Evolutionary conservation across 2,329 filamentous ascomycete genomes (phyloP), one percentile per base, ranked within the genome.

Genomic region (Blastomyces gilchristii): DNA sequence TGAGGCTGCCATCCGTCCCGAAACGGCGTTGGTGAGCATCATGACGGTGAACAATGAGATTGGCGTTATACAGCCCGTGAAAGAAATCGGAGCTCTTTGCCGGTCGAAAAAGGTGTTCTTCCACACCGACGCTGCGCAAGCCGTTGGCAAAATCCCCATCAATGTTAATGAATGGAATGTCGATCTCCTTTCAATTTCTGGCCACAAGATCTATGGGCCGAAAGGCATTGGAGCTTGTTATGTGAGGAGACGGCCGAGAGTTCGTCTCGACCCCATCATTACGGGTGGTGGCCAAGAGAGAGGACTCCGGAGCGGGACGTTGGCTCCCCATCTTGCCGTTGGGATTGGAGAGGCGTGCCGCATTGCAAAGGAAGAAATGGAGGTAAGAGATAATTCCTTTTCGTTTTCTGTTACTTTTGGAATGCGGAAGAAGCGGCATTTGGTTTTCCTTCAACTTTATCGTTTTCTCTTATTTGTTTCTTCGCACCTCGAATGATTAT

Each of bases 31-130:
- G 39, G 92, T 97, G 76, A 97, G 92, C 73, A 90, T 99, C 76
- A 99, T 99, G 94, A 87, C 94, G 0, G 94, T 99, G 71, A 99
- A 99, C 81, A 99, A 99, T 76, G 94, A 99, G 78, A 97, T 99
- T 71, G 94, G 94, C 72, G 94, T 99, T n/a, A 95, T 99, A 64
- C 94, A 99, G 77, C 94, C 94, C 0, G 79, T 99, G 64, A 89
- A 91, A 70, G 86, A 96, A 78, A 99, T 99, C 73, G 94, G 94
- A 71, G 89, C 88, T 77, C 81, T 99, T 16, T 99, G 94, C 77
- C 86, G 94, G 60, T 83, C 86, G 62, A 94, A 90, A 77, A 97
- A 97, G 81, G 82, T 97, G 54, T 99, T 97, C 78, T 99, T 99
- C 85, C 94, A 99, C 79, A 96, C 91, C 31, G 94, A 99, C 75